Percentiles rank a stretch among this genome's conserved stretches.
These are phyloP conservation scores for Glutinoglossum americanum DNA, from an alignment of 495 filamentous ascomycete species.

Conservation along the genomic window DNA sequence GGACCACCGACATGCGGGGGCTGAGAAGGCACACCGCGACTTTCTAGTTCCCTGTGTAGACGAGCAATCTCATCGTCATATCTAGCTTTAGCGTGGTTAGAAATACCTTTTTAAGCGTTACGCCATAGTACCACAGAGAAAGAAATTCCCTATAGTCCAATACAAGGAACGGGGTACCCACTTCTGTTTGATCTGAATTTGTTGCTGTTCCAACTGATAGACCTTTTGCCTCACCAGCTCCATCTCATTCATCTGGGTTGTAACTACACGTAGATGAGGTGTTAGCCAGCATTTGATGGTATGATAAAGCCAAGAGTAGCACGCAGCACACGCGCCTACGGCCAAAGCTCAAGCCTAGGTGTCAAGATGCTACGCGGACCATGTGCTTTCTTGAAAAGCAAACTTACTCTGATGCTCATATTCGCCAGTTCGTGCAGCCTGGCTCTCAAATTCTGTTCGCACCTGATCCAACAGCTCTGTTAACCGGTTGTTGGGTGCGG, in stretches of 20 bases:
- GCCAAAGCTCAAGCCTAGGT: neutral
- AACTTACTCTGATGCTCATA: constrained; percentile 81
- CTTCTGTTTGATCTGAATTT: constrained; percentile 75
- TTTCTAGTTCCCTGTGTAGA: constrained; percentile 74
- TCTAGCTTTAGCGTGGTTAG: constrained; percentile 23
- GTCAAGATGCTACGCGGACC: neutral
- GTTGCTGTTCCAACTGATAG: constrained; percentile 70
- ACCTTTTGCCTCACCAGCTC: constrained; percentile 80
- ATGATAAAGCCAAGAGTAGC: neutral
- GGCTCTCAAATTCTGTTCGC: constrained; percentile 71
- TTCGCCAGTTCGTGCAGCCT: constrained; percentile 50
- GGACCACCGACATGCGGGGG: constrained; percentile 38
- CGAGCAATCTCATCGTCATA: constrained; percentile 82
- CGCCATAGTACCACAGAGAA: neutral
- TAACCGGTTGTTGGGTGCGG: constrained; percentile 47
- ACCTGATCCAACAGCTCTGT: constrained; percentile 82
- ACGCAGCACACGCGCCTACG: neutral
- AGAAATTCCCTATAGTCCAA: neutral
- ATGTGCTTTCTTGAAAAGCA: neutral
- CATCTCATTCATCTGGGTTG: constrained; percentile 75
- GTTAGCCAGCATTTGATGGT: neutral
- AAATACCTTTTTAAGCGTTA: neutral
- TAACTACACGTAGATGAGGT: constrained; percentile 30
- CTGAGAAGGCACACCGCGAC: constrained; percentile 51
- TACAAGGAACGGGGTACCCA: constrained; percentile 25